Evolutionary conservation across 768 basidiomycete species (phyloP).

Genomic region (Boletus subparvulus): DNA sequence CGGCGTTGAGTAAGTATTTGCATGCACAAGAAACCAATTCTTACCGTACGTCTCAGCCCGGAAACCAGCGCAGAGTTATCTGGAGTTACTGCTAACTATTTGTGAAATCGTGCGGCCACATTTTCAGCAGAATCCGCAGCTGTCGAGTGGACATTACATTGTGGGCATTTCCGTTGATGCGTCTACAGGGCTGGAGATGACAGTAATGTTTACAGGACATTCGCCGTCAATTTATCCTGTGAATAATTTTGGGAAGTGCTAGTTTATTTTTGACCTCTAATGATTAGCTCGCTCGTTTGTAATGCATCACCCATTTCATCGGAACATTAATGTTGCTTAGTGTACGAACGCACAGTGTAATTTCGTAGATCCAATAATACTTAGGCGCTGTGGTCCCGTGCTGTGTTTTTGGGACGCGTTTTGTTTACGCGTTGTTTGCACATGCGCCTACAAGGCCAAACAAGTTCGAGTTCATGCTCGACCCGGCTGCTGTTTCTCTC

Average conservation of each 20-base stretch:
- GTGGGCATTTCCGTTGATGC: conserved; percentile 31
- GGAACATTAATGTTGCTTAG: background rate
- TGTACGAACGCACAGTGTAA: conserved; percentile 1
- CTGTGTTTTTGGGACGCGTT: conserved; percentile 16
- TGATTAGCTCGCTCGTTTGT: background rate
- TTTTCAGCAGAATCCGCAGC: conserved; percentile 70
- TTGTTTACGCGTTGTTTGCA: conserved; percentile 36
- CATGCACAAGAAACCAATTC: background rate
- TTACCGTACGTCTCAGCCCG: conserved; percentile 28
- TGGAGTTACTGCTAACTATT: conserved; percentile 56
- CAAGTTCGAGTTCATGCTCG: conserved; percentile 32
- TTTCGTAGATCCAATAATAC: background rate
- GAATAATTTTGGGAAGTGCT: conserved; percentile 6
- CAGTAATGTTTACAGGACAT: conserved; percentile 23
- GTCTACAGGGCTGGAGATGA: background rate
- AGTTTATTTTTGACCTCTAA: conserved; percentile 3
- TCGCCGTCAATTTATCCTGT: conserved; percentile 31
- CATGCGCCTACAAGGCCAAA: conserved; percentile 30
- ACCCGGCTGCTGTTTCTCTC: conserved; percentile 15
- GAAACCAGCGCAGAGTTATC: conserved; percentile 63
- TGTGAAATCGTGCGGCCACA: conserved; percentile 58
- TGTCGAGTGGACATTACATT: conserved; percentile 71
- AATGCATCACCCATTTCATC: background rate
- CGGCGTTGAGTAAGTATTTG: conserved; percentile 41
- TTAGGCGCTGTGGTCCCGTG: conserved; percentile 19